phyloP scores from a whole-genome alignment of 208 protist genomes.

The Leishmania arabica region DNA sequence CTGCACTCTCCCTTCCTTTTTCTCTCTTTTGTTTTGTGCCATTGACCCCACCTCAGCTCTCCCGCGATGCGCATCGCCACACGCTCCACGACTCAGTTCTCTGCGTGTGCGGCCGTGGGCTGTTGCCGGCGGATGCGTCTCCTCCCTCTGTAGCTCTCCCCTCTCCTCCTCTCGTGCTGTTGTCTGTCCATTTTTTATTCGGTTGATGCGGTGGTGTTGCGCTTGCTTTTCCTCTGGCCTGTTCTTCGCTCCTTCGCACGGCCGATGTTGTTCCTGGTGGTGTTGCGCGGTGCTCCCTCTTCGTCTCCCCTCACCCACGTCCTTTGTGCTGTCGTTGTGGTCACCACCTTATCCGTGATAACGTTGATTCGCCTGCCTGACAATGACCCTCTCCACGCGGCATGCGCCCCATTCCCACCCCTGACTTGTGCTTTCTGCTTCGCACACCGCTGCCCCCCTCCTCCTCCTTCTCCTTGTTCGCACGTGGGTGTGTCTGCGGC shows the following conservation, averaged over 20 bases:
- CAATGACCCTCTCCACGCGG: neutral
- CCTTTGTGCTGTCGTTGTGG: neutral
- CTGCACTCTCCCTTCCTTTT: neutral
- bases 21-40: neutral
- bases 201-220: neutral
- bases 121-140: neutral
- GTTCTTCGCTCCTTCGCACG: neutral
- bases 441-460: neutral
- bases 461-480: neutral
- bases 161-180: neutral
- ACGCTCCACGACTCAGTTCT: neutral
- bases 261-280: neutral
- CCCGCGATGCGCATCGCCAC: too few relatives aligned
- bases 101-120: neutral
- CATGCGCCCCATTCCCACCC: neutral
- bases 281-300: neutral
- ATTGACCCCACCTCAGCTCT: neutral
- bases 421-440: neutral
- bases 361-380: neutral
- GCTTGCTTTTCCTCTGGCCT: neutral
- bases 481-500: neutral
- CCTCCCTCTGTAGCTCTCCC: neutral
- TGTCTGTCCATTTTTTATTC: neutral
- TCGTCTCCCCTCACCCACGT: neutral
- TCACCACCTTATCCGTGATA: neutral